Conservation (phyloP, 495 filamentous ascomycete species). For the Aspergillus baeticus region DNA sequence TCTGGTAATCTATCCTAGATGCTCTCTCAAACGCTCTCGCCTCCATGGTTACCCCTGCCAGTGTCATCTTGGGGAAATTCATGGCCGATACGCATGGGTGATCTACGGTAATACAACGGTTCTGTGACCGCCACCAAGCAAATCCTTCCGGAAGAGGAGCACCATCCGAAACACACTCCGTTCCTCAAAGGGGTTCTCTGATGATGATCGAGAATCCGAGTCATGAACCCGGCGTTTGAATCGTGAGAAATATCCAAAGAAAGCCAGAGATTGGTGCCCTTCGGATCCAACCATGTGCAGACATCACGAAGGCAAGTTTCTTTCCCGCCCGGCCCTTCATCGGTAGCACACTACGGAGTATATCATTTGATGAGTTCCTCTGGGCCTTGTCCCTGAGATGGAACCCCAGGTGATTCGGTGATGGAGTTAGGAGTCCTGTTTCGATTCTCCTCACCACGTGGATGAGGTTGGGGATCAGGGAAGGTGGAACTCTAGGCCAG, state of each 20-base stretch:
- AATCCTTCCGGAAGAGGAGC: background rate
- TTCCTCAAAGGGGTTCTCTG: background rate
- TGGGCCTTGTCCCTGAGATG: background rate
- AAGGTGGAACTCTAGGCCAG: background rate
- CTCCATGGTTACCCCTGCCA: background rate
- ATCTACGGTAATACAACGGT: conserved; percentile 3
- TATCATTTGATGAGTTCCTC: background rate
- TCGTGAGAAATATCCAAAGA: too few relatives aligned
- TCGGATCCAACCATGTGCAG: background rate
- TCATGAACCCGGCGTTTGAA: background rate
- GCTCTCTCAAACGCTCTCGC: background rate
- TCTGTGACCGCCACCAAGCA: background rate
- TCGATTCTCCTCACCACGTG: too few relatives aligned
- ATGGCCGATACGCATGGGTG: background rate
- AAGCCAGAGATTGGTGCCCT: background rate
- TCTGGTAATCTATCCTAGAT: conserved; percentile 12
- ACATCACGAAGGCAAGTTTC: conserved; percentile 6
- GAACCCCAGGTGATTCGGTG: background rate
- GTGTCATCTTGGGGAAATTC: background rate
- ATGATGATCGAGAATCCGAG: background rate
- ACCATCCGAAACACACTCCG: background rate
- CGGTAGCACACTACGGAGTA: background rate
- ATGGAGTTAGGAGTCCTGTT: too few relatives aligned
- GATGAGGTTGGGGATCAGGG: too few relatives aligned
- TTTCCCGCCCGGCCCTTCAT: background rate